These are phyloP conservation scores for Aspergillus texensis DNA, from an alignment of 2,329 filamentous ascomycete genomes.

Conservation along the genomic window DNA sequence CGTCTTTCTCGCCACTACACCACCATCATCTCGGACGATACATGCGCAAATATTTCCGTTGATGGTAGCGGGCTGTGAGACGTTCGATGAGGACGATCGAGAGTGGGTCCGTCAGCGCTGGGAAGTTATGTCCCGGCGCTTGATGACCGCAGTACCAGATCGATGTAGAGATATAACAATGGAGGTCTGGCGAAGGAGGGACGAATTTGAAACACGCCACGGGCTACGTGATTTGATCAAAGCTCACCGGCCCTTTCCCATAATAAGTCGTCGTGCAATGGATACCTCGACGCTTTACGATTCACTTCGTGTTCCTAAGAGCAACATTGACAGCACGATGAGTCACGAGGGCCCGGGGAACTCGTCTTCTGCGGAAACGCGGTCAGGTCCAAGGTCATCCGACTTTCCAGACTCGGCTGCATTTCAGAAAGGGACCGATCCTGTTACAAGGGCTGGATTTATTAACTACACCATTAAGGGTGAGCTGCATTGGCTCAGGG, in stretches of 20 bases:
- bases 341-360: neutral
- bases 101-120: neutral
- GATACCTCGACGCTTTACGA: neutral
- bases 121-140: neutral
- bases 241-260: neutral
- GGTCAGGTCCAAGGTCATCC: neutral
- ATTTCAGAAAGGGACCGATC: neutral
- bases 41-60: neutral
- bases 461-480: neutral
- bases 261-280: neutral
- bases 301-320: neutral
- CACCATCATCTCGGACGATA: neutral
- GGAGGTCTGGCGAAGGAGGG: neutral
- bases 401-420: neutral
- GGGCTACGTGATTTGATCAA: neutral
- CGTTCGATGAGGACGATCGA: neutral
- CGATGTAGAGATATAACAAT: neutral
- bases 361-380: neutral
- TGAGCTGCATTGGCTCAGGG: neutral
- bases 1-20: neutral
- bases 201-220: neutral
- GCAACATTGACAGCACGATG: neutral
- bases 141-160: neutral
- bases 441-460: slow-evolving; percentile 1
- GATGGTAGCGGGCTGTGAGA: neutral